Evolutionary conservation across 768 basidiomycete species (phyloP).

Genomic region (Tulasnella sp.): DNA sequence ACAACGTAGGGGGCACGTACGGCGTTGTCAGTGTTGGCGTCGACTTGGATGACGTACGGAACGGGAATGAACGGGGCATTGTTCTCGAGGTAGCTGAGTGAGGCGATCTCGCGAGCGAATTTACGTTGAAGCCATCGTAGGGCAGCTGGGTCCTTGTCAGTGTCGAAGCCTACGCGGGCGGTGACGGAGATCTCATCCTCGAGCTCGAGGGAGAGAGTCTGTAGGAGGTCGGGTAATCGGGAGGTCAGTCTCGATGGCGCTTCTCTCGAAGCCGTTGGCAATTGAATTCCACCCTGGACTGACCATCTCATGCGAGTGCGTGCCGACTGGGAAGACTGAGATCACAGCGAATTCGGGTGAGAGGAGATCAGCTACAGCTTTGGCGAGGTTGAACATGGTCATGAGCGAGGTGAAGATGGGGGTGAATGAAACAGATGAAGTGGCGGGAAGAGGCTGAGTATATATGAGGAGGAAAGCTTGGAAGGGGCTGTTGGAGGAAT

Average conservation of each 20-base stretch:
- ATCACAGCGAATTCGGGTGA: conserved; percentile 12
- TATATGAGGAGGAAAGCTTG: neutral
- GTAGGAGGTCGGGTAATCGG: no score
- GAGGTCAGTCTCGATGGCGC: no score
- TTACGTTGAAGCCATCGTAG: conserved; percentile 14
- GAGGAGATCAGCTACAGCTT: conserved; percentile 9
- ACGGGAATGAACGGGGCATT: conserved; percentile 5
- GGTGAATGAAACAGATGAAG: neutral
- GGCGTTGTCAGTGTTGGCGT: conserved; percentile 9
- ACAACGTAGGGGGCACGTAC: conserved; percentile 10
- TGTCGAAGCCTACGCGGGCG: conserved; percentile 9
- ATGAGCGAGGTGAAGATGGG: neutral
- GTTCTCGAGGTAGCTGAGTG: conserved; percentile 10
- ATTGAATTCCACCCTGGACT: neutral
- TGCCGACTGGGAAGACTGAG: conserved; percentile 9
- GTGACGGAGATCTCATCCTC: conserved; percentile 14
- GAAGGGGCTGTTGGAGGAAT: neutral
- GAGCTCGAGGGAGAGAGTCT: conserved; percentile 10
- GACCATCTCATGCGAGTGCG: conserved; percentile 3
- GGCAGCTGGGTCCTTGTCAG: conserved; percentile 10
- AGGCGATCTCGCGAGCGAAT: conserved; percentile 13
- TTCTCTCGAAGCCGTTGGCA: no score
- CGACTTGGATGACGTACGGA: conserved; percentile 13
- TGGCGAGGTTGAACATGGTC: conserved; percentile 14
- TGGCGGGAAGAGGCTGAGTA: neutral